Percentiles rank a stretch among this genome's conserved stretches.
These are phyloP conservation scores for Penicillium sp. DNA, from an alignment of 2,329 filamentous ascomycete species.

Conservation along the genomic window DNA sequence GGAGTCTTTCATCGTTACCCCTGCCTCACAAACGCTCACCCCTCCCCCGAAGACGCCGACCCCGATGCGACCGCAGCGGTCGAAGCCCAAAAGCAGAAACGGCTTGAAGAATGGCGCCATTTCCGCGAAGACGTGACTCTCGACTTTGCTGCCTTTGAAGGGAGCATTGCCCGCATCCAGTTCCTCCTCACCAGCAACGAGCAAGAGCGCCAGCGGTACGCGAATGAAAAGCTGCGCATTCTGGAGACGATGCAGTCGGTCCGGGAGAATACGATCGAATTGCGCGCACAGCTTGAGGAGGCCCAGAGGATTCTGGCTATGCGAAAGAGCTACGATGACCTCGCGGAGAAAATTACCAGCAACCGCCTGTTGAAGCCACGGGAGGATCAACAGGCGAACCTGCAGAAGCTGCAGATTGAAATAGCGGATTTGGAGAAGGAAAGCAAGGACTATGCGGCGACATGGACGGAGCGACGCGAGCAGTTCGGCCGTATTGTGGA, in stretches of 20 bases:
- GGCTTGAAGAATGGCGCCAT: constrained; percentile 55
- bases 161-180: constrained; percentile 79
- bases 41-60: constrained; percentile 59
- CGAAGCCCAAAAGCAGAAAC: constrained; percentile 48
- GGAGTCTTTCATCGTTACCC: constrained; percentile 57
- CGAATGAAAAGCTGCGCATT: constrained; percentile 72
- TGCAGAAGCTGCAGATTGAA: constrained; percentile 79
- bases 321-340: constrained; percentile 79
- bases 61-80: constrained; percentile 42
- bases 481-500: constrained; percentile 87
- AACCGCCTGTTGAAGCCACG: constrained; percentile 74
- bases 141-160: constrained; percentile 85
- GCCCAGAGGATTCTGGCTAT: constrained; percentile 69
- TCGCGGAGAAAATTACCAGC: constrained; percentile 79
- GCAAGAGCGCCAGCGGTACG: constrained; percentile 77
- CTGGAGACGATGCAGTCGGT: constrained; percentile 71
- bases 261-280: constrained; percentile 64
- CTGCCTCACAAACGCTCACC: constrained; percentile 55
- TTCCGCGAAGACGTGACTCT: constrained; percentile 79
- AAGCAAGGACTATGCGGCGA: constrained; percentile 71
- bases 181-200: constrained; percentile 79
- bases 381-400: constrained; percentile 72
- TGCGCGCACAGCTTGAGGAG: constrained; percentile 70
- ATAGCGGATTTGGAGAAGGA: constrained; percentile 82
- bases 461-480: constrained; percentile 77